phyloP scores from a whole-genome alignment of 2,329 filamentous ascomycete species.

The Volutella citrinella region DNA sequence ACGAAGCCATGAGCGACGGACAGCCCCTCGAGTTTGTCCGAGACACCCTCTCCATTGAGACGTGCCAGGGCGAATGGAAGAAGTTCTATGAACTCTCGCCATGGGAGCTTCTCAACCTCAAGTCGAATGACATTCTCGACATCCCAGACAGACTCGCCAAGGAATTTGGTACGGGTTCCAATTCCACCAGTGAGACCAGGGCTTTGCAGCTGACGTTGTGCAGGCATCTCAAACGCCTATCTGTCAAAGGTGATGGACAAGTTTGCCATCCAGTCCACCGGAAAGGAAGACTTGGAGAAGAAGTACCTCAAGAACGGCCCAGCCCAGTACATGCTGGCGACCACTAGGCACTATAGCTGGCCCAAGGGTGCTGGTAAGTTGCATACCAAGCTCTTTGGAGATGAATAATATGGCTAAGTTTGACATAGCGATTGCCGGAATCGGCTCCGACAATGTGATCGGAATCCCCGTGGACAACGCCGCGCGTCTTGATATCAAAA shows the following conservation, averaged over 20 bases:
- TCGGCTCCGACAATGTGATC: conserved; percentile 41
- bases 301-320: conserved; percentile 30
- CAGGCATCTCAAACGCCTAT: conserved; percentile 37
- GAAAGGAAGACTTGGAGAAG: conserved; percentile 35
- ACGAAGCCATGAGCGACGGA: conserved; percentile 31
- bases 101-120: conserved; percentile 46
- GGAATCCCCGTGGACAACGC: conserved; percentile 38
- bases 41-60: conserved; percentile 37
- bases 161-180: no score
- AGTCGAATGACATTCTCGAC: conserved; percentile 35
- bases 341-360: conserved; percentile 47
- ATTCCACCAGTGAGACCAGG: no score
- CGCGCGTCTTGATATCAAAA: conserved; percentile 34
- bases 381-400: neutral
- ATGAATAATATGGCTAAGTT: neutral
- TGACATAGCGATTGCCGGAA: conserved; percentile 36
- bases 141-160: conserved; percentile 35
- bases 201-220: no score
- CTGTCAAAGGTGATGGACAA: conserved; percentile 23
- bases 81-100: conserved; percentile 35
- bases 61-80: conserved; percentile 26
- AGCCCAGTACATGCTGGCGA: conserved; percentile 35
- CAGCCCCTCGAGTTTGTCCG: conserved; percentile 34
- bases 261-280: conserved; percentile 37
- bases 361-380: conserved; percentile 43